A percentile compares a stretch with the other conserved stretches of the same genome.
Conservation (phyloP, 2,329 filamentous ascomycete species). For the Aureobasidium sp. region DNA sequence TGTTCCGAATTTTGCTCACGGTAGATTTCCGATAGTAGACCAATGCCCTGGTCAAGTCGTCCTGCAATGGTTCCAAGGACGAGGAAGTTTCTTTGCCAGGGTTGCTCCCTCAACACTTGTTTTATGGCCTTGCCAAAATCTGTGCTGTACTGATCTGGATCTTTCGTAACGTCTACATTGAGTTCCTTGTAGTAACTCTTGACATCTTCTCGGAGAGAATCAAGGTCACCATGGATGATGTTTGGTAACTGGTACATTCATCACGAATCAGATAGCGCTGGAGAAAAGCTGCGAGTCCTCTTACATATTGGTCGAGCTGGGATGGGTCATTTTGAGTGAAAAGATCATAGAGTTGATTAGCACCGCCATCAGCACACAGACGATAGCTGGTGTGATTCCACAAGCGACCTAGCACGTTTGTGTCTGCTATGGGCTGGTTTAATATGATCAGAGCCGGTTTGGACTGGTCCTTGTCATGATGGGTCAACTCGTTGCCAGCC, state of each 20-base stretch:
- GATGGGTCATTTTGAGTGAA: slow-evolving; percentile 19
- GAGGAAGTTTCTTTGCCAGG: slow-evolving; percentile 45
- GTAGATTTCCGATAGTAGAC: slow-evolving; percentile 78
- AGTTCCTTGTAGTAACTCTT: slow-evolving; percentile 57
- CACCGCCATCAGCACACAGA: slow-evolving; percentile 86
- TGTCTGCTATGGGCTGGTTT: slow-evolving; percentile 51
- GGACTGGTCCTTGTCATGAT: slow-evolving; percentile 5
- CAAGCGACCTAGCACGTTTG: slow-evolving; percentile 40
- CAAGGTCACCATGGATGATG: slow-evolving; percentile 80
- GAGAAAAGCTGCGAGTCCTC: not conserved
- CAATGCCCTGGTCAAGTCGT: slow-evolving; percentile 85
- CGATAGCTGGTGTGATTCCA: slow-evolving; percentile 50
- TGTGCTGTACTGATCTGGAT: slow-evolving; percentile 77
- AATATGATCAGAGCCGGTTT: slow-evolving; percentile 46
- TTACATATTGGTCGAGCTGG: slow-evolving; percentile 8
- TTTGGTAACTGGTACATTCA: slow-evolving; percentile 33
- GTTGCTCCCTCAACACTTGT: slow-evolving; percentile 43
- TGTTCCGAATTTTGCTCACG: slow-evolving; percentile 32
- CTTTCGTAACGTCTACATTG: slow-evolving; percentile 55
- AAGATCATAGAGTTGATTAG: slow-evolving; percentile 61
- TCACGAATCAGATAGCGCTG: not conserved
- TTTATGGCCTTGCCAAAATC: slow-evolving; percentile 79
- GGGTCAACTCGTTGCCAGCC: not conserved
- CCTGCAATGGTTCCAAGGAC: slow-evolving; percentile 80
- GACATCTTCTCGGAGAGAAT: slow-evolving; percentile 62